A percentile compares a stretch with the other conserved stretches of the same genome.
phyloP scores from a whole-genome alignment of 2,329 filamentous ascomycete genomes.

The Nothopassalora personata region DNA sequence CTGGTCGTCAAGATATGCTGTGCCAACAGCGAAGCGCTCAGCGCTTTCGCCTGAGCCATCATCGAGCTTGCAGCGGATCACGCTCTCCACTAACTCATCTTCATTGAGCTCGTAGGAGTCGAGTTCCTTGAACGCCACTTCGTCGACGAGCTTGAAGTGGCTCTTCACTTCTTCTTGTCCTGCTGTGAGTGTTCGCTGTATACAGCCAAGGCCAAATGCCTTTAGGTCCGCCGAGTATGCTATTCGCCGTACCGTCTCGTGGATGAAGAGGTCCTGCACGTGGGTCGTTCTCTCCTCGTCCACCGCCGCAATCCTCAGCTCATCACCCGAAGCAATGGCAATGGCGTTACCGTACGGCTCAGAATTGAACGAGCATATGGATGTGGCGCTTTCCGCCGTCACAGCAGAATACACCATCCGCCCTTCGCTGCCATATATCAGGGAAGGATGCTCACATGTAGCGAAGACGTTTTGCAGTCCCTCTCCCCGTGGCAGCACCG shows the following conservation, averaged over 20 bases:
- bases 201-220: conserved; percentile 81
- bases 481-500: conserved; percentile 64
- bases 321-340: conserved; percentile 64
- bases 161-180: conserved; percentile 72
- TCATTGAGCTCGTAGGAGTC: conserved; percentile 62
- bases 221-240: conserved; percentile 76
- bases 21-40: conserved; percentile 88
- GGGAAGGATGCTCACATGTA: conserved; percentile 85
- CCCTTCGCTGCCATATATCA: conserved; percentile 86
- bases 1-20: conserved; percentile 65
- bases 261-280: conserved; percentile 70
- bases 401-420: conserved; percentile 90
- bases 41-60: conserved; percentile 52
- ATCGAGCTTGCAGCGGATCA: conserved; percentile 69
- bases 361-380: conserved; percentile 75
- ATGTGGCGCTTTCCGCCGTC: conserved; percentile 77
- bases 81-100: conserved; percentile 76
- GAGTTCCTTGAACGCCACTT: conserved; percentile 76
- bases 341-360: conserved; percentile 76
- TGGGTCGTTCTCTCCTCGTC: conserved; percentile 85
- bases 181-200: conserved; percentile 64
- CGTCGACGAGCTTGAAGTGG: conserved; percentile 84
- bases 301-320: conserved; percentile 73
- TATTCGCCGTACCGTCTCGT: conserved; percentile 78
- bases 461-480: conserved; percentile 78